phyloP scores from a whole-genome alignment of 768 basidiomycete species.

The Xanthoconium purpureum region DNA sequence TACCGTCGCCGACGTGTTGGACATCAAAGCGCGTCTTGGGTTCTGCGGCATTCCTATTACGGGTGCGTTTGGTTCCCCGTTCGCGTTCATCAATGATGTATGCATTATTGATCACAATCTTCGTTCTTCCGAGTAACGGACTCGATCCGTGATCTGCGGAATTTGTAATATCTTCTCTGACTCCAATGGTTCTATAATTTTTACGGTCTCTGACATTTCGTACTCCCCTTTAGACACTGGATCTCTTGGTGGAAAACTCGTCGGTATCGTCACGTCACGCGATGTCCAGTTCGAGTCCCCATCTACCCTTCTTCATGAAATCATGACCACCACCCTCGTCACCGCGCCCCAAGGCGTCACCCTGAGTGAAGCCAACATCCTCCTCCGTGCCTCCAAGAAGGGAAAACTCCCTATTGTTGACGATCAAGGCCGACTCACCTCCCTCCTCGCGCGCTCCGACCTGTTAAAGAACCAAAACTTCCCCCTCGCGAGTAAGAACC shows the following conservation, averaged over 20 bases:
- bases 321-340: constrained; percentile 90
- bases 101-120: constrained; percentile 55
- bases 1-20: constrained; percentile 83
- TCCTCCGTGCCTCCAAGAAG: constrained; percentile 95
- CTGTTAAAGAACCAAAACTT: constrained; percentile 96
- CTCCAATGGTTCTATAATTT: neutral
- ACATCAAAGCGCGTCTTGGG: constrained; percentile 87
- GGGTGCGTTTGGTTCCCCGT: constrained; percentile 54
- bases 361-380: constrained; percentile 85
- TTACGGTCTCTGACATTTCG: constrained; percentile 19
- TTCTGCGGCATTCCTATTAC: constrained; percentile 98
- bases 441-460: constrained; percentile 94
- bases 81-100: constrained; percentile 41
- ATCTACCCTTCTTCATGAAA: constrained; percentile 60
- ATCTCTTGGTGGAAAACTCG: constrained; percentile 80
- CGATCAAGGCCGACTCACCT: constrained; percentile 58
- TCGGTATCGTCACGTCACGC: constrained; percentile 95
- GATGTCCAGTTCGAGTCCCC: constrained; percentile 90
- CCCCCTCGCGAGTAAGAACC: constrained; percentile 90
- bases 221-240: constrained; percentile 66
- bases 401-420: constrained; percentile 92
- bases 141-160: constrained; percentile 73
- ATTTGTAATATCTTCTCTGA: constrained; percentile 28
- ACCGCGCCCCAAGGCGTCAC: constrained; percentile 88
- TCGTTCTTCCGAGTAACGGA: constrained; percentile 88